Conservation (phyloP, 1,284 basidiomycete genomes). For the Mrakiaceae sp. region DNA sequence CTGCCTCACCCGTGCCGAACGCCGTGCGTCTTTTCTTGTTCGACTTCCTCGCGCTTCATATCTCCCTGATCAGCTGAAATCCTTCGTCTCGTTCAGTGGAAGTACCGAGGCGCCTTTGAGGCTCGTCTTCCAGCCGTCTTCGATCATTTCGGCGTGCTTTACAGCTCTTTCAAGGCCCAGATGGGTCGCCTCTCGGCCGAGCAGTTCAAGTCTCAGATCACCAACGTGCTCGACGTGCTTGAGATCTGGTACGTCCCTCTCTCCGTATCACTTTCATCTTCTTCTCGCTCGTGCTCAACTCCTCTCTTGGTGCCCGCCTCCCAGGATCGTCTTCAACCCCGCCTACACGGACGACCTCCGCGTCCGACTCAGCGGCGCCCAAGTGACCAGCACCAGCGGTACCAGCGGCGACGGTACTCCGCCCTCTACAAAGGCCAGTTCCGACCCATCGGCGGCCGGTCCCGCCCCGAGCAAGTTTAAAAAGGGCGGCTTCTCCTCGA, state of each 20-base stretch:
- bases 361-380: slow-evolving; percentile 55
- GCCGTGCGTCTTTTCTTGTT: slow-evolving; percentile 38
- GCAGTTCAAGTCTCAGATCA: slow-evolving; percentile 79
- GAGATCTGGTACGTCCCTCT: slow-evolving; percentile 59
- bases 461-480: slow-evolving; percentile 54
- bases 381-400: slow-evolving; percentile 21
- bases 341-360: slow-evolving; percentile 65
- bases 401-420: background rate
- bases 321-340: slow-evolving; percentile 70
- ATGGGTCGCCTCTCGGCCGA: slow-evolving; percentile 86
- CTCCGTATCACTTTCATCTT: background rate
- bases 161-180: slow-evolving; percentile 57
- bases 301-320: background rate
- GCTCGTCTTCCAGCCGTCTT: slow-evolving; percentile 74
- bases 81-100: slow-evolving; percentile 47
- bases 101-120: slow-evolving; percentile 85
- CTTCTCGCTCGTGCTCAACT: background rate
- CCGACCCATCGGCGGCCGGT: background rate
- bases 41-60: slow-evolving; percentile 2
- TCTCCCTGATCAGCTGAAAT: background rate
- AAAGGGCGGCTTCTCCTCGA: slow-evolving; percentile 48
- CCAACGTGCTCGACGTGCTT: slow-evolving; percentile 48
- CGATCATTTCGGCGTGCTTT: slow-evolving; percentile 83
- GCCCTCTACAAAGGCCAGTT: slow-evolving; percentile 4
- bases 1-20: slow-evolving; percentile 70